Percentiles rank a stretch among this genome's conserved stretches.
phyloP scores from a whole-genome alignment of 2,329 filamentous ascomycete genomes.

The Fusarium marasasianum region DNA sequence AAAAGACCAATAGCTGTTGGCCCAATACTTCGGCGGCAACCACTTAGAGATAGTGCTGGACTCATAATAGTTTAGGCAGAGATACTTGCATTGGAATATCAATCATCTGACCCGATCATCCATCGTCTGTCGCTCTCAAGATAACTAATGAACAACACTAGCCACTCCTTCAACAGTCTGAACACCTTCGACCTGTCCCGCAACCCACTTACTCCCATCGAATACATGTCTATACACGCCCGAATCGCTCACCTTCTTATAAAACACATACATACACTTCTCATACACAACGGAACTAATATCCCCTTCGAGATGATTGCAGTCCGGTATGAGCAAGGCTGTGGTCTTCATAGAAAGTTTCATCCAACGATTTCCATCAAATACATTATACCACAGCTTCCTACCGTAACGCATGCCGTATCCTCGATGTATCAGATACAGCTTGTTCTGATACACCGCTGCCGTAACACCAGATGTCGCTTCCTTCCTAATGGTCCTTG shows the following conservation, averaged over 20 bases:
- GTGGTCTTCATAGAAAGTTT: not conserved
- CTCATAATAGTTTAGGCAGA: no score
- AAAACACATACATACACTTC: not conserved
- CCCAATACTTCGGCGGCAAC: no score
- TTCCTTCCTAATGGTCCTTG: accelerated
- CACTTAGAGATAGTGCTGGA: no score
- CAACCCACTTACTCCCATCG: not conserved
- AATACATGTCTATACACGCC: not conserved
- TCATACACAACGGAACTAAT: not conserved
- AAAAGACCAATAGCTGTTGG: no score
- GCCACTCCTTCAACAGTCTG: not conserved
- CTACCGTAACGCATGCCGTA: accelerated
- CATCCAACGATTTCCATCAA: not conserved
- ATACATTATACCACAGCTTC: not conserved
- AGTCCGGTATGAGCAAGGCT: not conserved
- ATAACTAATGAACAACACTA: not conserved
- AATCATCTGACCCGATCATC: no score
- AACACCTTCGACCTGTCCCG: not conserved
- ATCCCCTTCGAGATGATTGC: not conserved
- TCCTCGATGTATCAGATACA: not conserved
- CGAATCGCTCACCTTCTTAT: not conserved
- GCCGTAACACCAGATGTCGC: not conserved
- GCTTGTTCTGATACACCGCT: not conserved
- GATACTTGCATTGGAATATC: no score
- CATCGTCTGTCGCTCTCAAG: not conserved